A percentile compares a stretch with the other conserved stretches of the same genome.
These are phyloP conservation scores for Kuraishia capsulata DNA, from an alignment of 805 yeast species.

Conservation along the genomic window DNA sequence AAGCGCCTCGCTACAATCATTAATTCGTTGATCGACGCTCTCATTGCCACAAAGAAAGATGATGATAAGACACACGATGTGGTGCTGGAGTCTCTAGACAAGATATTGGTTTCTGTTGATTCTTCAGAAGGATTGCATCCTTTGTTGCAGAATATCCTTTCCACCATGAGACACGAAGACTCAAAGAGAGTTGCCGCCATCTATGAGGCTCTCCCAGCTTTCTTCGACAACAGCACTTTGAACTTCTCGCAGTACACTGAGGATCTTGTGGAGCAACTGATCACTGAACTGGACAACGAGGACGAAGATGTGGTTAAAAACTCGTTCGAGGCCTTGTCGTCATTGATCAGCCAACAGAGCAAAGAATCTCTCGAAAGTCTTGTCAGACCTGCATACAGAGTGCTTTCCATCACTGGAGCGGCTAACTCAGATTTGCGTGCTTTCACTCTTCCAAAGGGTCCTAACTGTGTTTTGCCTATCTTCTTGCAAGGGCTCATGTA, in stretches of 20 bases:
- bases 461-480: slow-evolving; percentile 80
- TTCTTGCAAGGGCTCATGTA: slow-evolving; percentile 94
- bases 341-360: slow-evolving; percentile 60
- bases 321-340: slow-evolving; percentile 55
- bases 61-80: slow-evolving; percentile 28
- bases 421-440: slow-evolving; percentile 64
- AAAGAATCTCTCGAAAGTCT: slow-evolving; percentile 72
- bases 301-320: slow-evolving; percentile 54
- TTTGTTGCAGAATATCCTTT: slow-evolving; percentile 69
- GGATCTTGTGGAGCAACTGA: slow-evolving; percentile 66
- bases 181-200: slow-evolving; percentile 51
- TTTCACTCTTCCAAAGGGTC: slow-evolving; percentile 72
- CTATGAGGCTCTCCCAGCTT: slow-evolving; percentile 52
- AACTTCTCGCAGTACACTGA: slow-evolving; percentile 67
- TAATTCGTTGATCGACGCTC: slow-evolving; percentile 59
- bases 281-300: slow-evolving; percentile 64
- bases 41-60: slow-evolving; percentile 27
- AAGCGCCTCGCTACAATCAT: slow-evolving; percentile 66
- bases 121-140: slow-evolving; percentile 79
- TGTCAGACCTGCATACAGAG: slow-evolving; percentile 71
- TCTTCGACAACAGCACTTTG: slow-evolving; percentile 55
- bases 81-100: slow-evolving; percentile 49
- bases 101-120: slow-evolving; percentile 63
- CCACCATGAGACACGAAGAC: slow-evolving; percentile 72
- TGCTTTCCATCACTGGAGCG: slow-evolving; percentile 57